Conservation (phyloP, 2,329 filamentous ascomycete genomes). For the Cryphonectria carpinicola region DNA sequence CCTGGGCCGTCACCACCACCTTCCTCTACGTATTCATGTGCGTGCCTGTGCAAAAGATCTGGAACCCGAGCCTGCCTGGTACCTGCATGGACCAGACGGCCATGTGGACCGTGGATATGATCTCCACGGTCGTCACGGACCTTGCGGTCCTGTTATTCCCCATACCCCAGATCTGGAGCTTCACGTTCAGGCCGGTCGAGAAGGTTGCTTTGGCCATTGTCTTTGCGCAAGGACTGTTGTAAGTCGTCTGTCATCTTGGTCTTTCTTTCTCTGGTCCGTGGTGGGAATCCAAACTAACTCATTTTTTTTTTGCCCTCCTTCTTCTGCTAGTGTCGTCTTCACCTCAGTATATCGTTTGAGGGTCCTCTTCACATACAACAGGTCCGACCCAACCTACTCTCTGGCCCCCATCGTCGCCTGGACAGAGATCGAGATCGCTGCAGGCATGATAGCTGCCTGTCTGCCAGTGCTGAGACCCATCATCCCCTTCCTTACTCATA, state of each 20-base stretch:
- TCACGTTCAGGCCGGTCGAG: conserved; percentile 46
- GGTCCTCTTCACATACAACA: conserved; percentile 49
- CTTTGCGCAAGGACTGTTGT: conserved; percentile 51
- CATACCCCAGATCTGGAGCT: conserved; percentile 49
- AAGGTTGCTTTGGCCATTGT: conserved; percentile 50
- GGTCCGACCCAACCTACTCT: conserved; percentile 49
- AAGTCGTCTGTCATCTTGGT: conserved; percentile 29
- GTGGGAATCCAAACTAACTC: not conserved
- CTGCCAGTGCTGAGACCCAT: conserved; percentile 56
- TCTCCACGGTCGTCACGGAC: conserved; percentile 52
- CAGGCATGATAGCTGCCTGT: conserved; percentile 57
- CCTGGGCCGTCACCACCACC: conserved; percentile 52
- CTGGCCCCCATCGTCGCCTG: conserved; percentile 51
- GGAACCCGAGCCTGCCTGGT: conserved; percentile 50
- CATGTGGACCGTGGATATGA: conserved; percentile 55
- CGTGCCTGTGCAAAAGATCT: conserved; percentile 52
- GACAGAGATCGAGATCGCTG: conserved; percentile 53
- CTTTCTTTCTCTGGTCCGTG: not conserved
- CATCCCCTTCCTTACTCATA: conserved; percentile 35
- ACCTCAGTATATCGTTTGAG: conserved; percentile 52
- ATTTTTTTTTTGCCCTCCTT: not conserved
- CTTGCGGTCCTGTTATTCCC: conserved; percentile 50
- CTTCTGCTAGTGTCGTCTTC: conserved; percentile 46
- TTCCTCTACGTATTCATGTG: conserved; percentile 58
- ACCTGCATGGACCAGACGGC: conserved; percentile 53